Base-by-base conservation (phyloP, 2,329 filamentous ascomycete genomes). In the Aspergillus brunneoviolaceus region DNA sequence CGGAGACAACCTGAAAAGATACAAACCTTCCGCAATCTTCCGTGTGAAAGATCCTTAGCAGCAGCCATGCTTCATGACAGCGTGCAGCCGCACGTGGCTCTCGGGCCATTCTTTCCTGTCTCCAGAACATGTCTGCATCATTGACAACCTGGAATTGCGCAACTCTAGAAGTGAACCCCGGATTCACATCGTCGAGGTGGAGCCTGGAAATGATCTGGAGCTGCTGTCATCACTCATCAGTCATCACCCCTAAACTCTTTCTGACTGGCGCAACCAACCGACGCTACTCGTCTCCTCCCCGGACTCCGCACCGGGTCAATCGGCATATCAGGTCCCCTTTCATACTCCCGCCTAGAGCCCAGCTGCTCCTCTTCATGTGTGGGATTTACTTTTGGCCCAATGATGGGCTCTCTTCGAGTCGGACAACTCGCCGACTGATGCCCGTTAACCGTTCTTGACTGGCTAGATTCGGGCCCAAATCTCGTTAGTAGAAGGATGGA, bases 241-340 rank as follows among this genome's bases (percentile, higher is more conserved):
- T 45, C 39, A 45, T 35, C 33, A 35, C 33, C 33, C 33, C 33
- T 11, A n/a, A 16, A 42, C 5, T 16, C 6, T n/a, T 4, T 42
- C 39, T n/a, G 4, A 42, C 16, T 45, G 39, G 39, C 39, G 39
- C 39, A 45, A 45, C 16, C 12, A 12, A 45, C 39, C 39, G 39
- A 45, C 14, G 39, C 39, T 45, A 45, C 31, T 58, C 50, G 29
- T 58, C 10, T 33, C 31, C 48, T 48, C 55, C 48, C 51, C 57
- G 39, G 51, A 51, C 58, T 58, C 60, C 59, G 52, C 63, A 57
- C 55, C 63, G 62, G 58, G 52, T 60, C 35, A 63, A 27, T 63
- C 63, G 63, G 63, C 62, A 60, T 35, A 53, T 25, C 60, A 31
- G 29, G 21, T n/a, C 60, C 33, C 50, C 16, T 45, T 45, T 49